Percentiles rank a stretch among this genome's conserved stretches.
Conservation (phyloP, 139 green algal genomes). For the Picochlorum sp. region DNA sequence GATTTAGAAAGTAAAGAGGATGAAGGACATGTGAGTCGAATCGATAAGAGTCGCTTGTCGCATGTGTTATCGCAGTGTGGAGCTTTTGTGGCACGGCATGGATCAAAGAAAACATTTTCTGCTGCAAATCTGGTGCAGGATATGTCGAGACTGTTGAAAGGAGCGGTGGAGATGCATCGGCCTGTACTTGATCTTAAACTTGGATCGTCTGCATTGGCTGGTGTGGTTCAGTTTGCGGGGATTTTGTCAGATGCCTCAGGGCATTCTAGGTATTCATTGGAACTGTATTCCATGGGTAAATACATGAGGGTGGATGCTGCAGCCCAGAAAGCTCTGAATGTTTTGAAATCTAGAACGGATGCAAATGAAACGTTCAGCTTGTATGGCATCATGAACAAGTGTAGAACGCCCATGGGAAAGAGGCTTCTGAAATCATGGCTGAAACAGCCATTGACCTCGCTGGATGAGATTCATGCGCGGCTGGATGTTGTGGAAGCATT, state of each 20-base stretch:
- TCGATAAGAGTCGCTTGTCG: slow-evolving; percentile 20
- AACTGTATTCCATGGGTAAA: slow-evolving; percentile 21
- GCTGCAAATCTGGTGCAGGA: slow-evolving; percentile 60
- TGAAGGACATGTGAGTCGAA: background rate
- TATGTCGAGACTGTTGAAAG: slow-evolving; percentile 41
- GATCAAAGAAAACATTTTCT: slow-evolving; percentile 45
- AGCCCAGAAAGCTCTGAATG: slow-evolving; percentile 77
- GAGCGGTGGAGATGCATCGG: slow-evolving; percentile 53
- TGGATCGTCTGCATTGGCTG: slow-evolving; percentile 50
- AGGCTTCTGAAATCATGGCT: slow-evolving; percentile 87
- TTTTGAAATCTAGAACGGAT: slow-evolving; percentile 63
- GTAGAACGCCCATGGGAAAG: slow-evolving; percentile 89
- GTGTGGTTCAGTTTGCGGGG: slow-evolving; percentile 57
- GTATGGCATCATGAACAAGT: slow-evolving; percentile 80
- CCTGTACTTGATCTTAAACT: slow-evolving; percentile 57
- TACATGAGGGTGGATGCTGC: slow-evolving; percentile 23
- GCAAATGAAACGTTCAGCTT: slow-evolving; percentile 67
- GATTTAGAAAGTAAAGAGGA: slow-evolving; percentile 7
- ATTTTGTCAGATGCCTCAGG: slow-evolving; percentile 37
- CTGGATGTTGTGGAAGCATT: slow-evolving; percentile 83
- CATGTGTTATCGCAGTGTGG: slow-evolving; percentile 64
- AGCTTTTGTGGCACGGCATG: slow-evolving; percentile 47
- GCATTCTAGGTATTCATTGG: slow-evolving; percentile 56
- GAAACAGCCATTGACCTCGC: slow-evolving; percentile 83
- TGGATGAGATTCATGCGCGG: slow-evolving; percentile 54